Conservation (phyloP, 73 alveolate genomes). For the Diophrys appendiculata region DNA sequence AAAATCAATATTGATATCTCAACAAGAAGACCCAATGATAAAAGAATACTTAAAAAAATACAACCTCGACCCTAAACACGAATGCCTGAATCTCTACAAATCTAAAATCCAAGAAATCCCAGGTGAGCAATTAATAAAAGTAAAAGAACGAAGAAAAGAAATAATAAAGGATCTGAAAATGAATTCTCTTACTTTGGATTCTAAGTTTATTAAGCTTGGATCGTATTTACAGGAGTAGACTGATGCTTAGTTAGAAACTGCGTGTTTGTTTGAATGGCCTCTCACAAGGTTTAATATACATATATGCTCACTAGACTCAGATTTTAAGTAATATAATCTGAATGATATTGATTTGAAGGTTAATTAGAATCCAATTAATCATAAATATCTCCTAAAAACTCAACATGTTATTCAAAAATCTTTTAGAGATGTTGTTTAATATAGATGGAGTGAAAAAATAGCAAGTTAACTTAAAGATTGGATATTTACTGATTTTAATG, state of each 20-base stretch:
- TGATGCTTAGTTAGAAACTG: neutral
- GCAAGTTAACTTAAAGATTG: no score
- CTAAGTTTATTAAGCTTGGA: neutral
- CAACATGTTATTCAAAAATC: neutral
- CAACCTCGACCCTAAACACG: neutral
- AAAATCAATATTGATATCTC: no score
- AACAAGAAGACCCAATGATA: slow-evolving; percentile 4
- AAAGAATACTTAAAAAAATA: neutral
- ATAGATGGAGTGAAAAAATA: neutral
- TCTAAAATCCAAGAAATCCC: neutral
- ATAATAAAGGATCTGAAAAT: neutral
- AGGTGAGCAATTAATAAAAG: neutral
- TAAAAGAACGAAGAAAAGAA: no score
- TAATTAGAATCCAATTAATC: neutral
- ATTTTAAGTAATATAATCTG: no score
- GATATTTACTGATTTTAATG: neutral
- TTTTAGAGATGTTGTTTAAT: neutral
- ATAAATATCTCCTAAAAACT: neutral
- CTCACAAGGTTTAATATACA: neutral
- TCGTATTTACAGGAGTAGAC: neutral
- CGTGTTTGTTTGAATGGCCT: neutral
- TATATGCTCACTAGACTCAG: neutral
- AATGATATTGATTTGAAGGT: neutral
- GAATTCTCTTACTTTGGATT: neutral
- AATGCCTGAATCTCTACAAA: neutral